These are phyloP conservation scores for Aristolochia fimbriata DNA, from an alignment of 164 flowering plant genomes.

Conservation along the genomic window DNA sequence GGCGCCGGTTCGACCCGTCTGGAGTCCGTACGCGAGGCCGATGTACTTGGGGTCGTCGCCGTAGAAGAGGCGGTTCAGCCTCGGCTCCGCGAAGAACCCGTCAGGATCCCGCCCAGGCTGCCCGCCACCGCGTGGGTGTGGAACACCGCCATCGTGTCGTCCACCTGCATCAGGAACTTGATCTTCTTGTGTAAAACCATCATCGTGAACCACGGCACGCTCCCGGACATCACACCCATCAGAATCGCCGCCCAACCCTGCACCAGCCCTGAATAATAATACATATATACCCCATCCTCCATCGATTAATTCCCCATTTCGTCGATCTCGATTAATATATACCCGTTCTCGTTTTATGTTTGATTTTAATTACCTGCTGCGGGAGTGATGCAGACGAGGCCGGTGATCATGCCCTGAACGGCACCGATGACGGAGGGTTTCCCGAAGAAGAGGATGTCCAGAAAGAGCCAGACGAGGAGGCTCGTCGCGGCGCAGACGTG, in stretches of 20 bases:
- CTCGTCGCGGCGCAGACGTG: slow-evolving; percentile 24
- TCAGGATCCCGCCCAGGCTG: slow-evolving; percentile 29
- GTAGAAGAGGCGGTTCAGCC: slow-evolving; percentile 25
- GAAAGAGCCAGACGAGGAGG: slow-evolving; percentile 22
- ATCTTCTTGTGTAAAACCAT: slow-evolving; percentile 35
- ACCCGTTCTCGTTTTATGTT: too few relatives aligned
- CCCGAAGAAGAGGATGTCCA: slow-evolving; percentile 22
- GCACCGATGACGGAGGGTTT: slow-evolving; percentile 30
- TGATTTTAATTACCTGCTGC: slow-evolving; percentile 17
- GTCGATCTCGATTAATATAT: too few relatives aligned
- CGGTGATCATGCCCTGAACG: slow-evolving; percentile 29
- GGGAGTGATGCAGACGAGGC: slow-evolving; percentile 28
- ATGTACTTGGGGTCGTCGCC: slow-evolving; percentile 10
- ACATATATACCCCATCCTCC: too few relatives aligned
- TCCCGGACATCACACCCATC: slow-evolving; percentile 39
- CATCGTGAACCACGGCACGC: slow-evolving; percentile 52
- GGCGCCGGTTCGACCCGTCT: slow-evolving; percentile 8
- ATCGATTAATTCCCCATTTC: too few relatives aligned
- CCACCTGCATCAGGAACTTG: slow-evolving; percentile 17
- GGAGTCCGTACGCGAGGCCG: slow-evolving; percentile 11
- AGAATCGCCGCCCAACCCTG: slow-evolving; percentile 46
- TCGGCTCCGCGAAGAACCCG: slow-evolving; percentile 35
- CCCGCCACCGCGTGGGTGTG: slow-evolving; percentile 46
- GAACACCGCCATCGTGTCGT: slow-evolving; percentile 37
- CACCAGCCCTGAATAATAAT: slow-evolving; percentile 13